These are phyloP conservation scores for Gracilaria caudata DNA, from an alignment of 23 red algal genomes.

Conservation along the genomic window DNA sequence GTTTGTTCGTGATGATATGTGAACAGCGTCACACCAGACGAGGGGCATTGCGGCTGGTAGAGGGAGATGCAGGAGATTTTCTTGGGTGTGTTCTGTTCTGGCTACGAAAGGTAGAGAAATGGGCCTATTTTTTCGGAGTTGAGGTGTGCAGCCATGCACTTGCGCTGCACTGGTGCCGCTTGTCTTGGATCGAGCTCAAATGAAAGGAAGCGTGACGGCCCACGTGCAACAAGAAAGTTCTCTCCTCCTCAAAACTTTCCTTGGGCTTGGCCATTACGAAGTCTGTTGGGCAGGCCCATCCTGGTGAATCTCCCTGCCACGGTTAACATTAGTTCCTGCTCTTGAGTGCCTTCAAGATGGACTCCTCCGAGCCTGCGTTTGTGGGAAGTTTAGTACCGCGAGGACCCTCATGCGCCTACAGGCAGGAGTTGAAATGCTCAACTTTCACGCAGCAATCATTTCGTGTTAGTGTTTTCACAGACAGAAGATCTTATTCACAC, in stretches of 20 bases:
- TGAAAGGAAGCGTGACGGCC: not conserved
- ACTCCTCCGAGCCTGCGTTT: not conserved
- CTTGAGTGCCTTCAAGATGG: not conserved
- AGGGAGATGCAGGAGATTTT: slow-evolving; percentile 1
- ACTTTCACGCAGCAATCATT: not conserved
- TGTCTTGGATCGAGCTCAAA: not conserved
- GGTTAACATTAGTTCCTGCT: not conserved
- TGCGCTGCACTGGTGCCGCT: not conserved
- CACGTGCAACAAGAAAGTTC: not conserved
- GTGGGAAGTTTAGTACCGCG: not conserved
- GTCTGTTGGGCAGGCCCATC: too few species aligned
- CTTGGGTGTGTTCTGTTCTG: not conserved
- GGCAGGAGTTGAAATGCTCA: slow-evolving; percentile 2
- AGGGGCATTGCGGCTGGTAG: too few species aligned
- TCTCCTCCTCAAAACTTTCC: not conserved
- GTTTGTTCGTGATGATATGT: too few species aligned
- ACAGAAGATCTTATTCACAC: not conserved
- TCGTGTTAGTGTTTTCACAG: not conserved
- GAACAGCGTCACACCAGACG: too few species aligned
- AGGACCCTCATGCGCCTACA: not conserved
- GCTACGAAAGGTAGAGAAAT: not conserved
- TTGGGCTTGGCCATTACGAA: not conserved
- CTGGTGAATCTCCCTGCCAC: not conserved
- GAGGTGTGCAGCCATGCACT: not conserved
- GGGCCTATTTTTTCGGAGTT: not conserved